Conservation (phyloP, 768 basidiomycete species). For the Boletus pseudo-olivaceus region DNA sequence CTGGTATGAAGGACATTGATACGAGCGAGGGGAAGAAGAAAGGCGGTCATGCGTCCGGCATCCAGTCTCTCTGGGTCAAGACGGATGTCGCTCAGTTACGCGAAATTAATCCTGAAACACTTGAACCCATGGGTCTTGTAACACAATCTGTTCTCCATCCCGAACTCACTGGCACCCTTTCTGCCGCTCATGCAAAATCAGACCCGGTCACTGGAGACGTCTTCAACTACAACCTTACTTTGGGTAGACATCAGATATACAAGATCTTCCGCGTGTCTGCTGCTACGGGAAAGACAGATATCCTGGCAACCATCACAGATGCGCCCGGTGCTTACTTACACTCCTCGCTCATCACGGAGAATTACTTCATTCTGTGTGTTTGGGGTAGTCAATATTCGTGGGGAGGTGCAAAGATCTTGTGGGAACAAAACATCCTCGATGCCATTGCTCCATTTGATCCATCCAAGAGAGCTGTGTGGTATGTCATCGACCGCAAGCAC, state of each 20-base stretch:
- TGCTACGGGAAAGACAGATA: slow-evolving; percentile 29
- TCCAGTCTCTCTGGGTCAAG: slow-evolving; percentile 31
- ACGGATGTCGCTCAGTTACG: slow-evolving; percentile 30
- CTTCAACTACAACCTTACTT: slow-evolving; percentile 33
- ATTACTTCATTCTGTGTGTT: slow-evolving; percentile 35
- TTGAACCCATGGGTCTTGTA: slow-evolving; percentile 33
- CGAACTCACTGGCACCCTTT: slow-evolving; percentile 31
- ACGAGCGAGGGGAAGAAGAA: slow-evolving; percentile 18
- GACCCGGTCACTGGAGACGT: slow-evolving; percentile 35
- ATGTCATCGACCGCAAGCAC: slow-evolving; percentile 36
- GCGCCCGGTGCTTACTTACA: slow-evolving; percentile 40
- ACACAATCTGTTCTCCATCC: slow-evolving; percentile 31
- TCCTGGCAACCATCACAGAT: slow-evolving; percentile 36
- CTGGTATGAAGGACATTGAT: slow-evolving; percentile 23
- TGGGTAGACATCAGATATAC: slow-evolving; percentile 30
- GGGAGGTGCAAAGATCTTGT: slow-evolving; percentile 28
- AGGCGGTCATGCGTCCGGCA: slow-evolving; percentile 23
- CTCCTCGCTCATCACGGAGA: slow-evolving; percentile 36
- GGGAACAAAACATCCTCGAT: slow-evolving; percentile 33
- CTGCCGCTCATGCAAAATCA: slow-evolving; percentile 37
- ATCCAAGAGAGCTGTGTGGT: slow-evolving; percentile 31
- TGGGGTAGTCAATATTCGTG: slow-evolving; percentile 32
- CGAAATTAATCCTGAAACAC: slow-evolving; percentile 35
- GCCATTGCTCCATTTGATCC: slow-evolving; percentile 33
- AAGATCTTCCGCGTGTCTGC: slow-evolving; percentile 35